Percentiles rank a stretch among this genome's conserved stretches.
phyloP scores from a whole-genome alignment of 345 rosid species.

The Crucihimalaya himalaica region DNA sequence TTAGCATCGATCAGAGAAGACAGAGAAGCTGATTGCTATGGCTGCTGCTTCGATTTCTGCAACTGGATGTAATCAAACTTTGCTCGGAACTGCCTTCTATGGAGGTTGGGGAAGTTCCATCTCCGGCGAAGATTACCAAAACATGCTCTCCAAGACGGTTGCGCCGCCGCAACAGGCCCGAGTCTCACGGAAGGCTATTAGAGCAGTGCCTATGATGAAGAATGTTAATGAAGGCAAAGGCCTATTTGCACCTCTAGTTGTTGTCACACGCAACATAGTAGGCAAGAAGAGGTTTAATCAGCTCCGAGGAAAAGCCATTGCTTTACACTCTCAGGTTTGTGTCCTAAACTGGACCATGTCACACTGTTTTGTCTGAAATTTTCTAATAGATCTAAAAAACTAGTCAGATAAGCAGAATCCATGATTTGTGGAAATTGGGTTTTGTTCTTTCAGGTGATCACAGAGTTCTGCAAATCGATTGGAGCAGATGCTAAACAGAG shows the following conservation, averaged over 20 bases:
- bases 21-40: slow-evolving; percentile 23
- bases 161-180: slow-evolving; percentile 43
- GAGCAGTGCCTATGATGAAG: slow-evolving; percentile 70
- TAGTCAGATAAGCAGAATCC: neutral
- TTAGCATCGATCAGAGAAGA: neutral
- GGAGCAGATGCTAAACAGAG: slow-evolving; percentile 97
- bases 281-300: slow-evolving; percentile 95
- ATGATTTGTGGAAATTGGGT: neutral
- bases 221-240: slow-evolving; percentile 97
- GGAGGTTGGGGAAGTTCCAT: slow-evolving; percentile 60
- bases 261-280: slow-evolving; percentile 62
- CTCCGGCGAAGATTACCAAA: slow-evolving; percentile 53
- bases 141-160: slow-evolving; percentile 41
- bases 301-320: slow-evolving; percentile 94
- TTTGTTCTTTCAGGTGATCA: slow-evolving; percentile 60
- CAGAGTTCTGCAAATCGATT: slow-evolving; percentile 89
- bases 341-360: no score
- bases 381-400: neutral
- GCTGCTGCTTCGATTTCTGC: slow-evolving; percentile 57
- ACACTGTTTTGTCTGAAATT: neutral
- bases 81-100: slow-evolving; percentile 47
- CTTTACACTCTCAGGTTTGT: slow-evolving; percentile 91
- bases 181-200: slow-evolving; percentile 48
- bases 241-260: slow-evolving; percentile 78
- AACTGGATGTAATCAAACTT: slow-evolving; percentile 38